Evolutionary conservation across 2,329 filamentous ascomycete genomes (phyloP).

Genomic region (Trichoderma sp.): DNA sequence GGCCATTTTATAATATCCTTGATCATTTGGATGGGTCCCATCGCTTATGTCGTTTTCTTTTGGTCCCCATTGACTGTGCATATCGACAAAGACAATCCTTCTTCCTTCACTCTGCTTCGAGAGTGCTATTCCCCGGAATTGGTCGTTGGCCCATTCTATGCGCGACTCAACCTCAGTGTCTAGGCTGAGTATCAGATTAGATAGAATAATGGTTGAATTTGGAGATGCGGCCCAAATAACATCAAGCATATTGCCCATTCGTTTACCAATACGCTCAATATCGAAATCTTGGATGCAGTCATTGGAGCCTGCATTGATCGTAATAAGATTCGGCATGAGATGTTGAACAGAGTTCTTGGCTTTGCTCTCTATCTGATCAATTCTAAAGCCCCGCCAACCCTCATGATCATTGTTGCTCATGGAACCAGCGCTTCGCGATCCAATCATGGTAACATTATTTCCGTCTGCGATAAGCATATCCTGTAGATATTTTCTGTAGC

Average conservation of each 20-base stretch:
- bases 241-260: slow-evolving; percentile 32
- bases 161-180: background rate
- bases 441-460: slow-evolving; percentile 41
- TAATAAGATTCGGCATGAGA: slow-evolving; percentile 42
- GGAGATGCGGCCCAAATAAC: background rate
- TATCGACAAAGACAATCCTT: background rate
- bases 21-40: slow-evolving; percentile 42
- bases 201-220: background rate
- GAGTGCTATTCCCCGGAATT: background rate
- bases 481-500: background rate
- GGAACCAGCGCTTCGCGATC: slow-evolving; percentile 39
- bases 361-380: slow-evolving; percentile 42
- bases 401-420: slow-evolving; percentile 48
- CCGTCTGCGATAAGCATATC: background rate
- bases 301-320: slow-evolving; percentile 48
- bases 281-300: slow-evolving; percentile 41
- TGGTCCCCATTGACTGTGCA: slow-evolving; percentile 29
- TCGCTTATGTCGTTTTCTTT: slow-evolving; percentile 36
- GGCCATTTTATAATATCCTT: slow-evolving; percentile 46
- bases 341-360: slow-evolving; percentile 35
- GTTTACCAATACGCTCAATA: slow-evolving; percentile 33
- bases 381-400: slow-evolving; percentile 45
- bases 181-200: background rate
- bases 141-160: background rate
- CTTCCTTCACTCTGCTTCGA: background rate